phyloP scores from a whole-genome alignment of 768 basidiomycete species.

The Flagelloscypha sp. region DNA sequence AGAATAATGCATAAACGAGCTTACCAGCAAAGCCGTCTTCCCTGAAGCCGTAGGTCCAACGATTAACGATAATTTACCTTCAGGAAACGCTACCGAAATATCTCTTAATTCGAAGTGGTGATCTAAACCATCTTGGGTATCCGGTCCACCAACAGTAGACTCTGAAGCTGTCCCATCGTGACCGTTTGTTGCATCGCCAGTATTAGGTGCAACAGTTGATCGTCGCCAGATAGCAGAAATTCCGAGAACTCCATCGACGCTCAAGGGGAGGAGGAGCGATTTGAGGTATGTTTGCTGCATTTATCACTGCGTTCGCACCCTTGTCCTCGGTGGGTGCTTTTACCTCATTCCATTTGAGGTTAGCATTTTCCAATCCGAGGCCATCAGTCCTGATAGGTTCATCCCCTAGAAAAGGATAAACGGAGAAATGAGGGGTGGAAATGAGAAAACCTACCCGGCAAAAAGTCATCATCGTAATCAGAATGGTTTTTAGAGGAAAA shows the following conservation, averaged over 20 bases:
- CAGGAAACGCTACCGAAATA: constrained; percentile 38
- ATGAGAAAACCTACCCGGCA: too few relatives aligned
- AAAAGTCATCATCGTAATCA: constrained; percentile 27
- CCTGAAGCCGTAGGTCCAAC: constrained; percentile 42
- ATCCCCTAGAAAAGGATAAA: too few relatives aligned
- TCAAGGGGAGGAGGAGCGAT: neutral
- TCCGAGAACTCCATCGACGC: neutral
- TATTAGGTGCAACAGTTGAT: neutral
- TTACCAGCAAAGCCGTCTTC: constrained; percentile 41
- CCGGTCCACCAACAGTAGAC: too few relatives aligned
- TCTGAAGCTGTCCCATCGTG: too few relatives aligned
- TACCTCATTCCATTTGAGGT: constrained; percentile 51
- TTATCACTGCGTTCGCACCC: neutral
- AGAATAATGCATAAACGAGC: constrained; percentile 9
- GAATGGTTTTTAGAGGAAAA: too few relatives aligned
- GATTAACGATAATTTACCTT: constrained; percentile 37
- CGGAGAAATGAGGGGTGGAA: too few relatives aligned
- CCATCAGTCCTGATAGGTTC: too few relatives aligned
- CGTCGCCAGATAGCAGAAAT: neutral
- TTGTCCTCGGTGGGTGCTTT: constrained; percentile 27
- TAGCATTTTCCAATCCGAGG: constrained; percentile 43
- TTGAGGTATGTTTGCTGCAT: neutral
- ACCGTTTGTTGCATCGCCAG: neutral
- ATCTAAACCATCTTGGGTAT: constrained; percentile 20
- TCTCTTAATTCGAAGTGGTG: constrained; percentile 33